These are phyloP conservation scores for Ambrosia artemisiifolia DNA, from an alignment of 129 eudicot genomes.

Conservation along the genomic window DNA sequence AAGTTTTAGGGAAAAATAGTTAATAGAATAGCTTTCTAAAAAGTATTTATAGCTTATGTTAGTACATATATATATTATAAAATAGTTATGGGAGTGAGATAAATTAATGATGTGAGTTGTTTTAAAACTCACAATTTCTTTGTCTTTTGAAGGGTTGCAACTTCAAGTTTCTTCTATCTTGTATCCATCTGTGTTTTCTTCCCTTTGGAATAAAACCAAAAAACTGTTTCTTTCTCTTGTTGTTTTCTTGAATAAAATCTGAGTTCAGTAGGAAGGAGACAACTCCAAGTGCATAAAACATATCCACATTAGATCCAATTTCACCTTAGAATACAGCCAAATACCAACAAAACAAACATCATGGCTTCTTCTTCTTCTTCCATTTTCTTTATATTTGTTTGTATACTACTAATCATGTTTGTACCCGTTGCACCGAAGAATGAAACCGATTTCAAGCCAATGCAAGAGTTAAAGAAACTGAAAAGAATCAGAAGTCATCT, in stretches of 20 bases:
- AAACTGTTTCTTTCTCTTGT: slow-evolving; percentile 26
- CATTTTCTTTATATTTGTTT: slow-evolving; percentile 47
- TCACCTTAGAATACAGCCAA: slow-evolving; percentile 43
- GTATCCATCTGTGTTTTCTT: slow-evolving; percentile 39
- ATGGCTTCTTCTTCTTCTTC: slow-evolving; percentile 31
- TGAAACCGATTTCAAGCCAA: slow-evolving; percentile 59
- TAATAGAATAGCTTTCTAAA: background rate
- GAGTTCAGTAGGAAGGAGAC: slow-evolving; percentile 41
- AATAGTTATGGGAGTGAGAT: background rate
- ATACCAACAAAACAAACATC: slow-evolving; percentile 36
- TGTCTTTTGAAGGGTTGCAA: slow-evolving; percentile 29
- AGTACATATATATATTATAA: background rate
- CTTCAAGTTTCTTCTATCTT: slow-evolving; percentile 38
- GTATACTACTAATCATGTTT: slow-evolving; percentile 34
- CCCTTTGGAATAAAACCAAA: slow-evolving; percentile 58
- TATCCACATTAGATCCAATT: slow-evolving; percentile 18
- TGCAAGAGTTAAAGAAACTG: slow-evolving; percentile 55
- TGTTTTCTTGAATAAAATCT: slow-evolving; percentile 35
- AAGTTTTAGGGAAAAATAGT: background rate
- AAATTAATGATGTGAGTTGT: slow-evolving; percentile 9
- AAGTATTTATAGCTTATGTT: background rate
- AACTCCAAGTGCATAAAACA: slow-evolving; percentile 61
- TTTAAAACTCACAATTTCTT: slow-evolving; percentile 11
- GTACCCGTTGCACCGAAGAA: slow-evolving; percentile 40
- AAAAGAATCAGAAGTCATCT: slow-evolving; percentile 66